Base-by-base conservation (phyloP, 2,329 filamentous ascomycete species). In the Knoxdaviesia proteae region DNA sequence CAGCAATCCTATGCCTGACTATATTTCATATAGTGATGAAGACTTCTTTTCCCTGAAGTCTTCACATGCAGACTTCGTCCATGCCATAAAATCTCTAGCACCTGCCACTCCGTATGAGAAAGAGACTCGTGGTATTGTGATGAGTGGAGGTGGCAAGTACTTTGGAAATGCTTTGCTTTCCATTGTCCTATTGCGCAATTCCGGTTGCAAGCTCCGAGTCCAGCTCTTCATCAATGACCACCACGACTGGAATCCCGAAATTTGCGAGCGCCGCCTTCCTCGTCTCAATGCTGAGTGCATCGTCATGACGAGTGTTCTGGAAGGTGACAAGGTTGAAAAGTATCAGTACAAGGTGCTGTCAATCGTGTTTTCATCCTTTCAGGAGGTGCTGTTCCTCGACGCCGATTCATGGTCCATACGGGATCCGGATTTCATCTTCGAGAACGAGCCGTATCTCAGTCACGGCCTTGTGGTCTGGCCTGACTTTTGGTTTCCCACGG, bases 301-400 rank as follows among this genome's bases (percentile, higher is more conserved):
- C 34, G 48, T 54, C 34, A 48, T 60, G 47, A 44, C 54, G 6
- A 51, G 55, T 29, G 48, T 58, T 32, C 53, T 50, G 38, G 48
- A 43, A 20, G 46, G 43, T 1, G 51, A 49, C 8, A 39, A 41
- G 30, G 49, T 58, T 6, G 57, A 62, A 44, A 56, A 64, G 40
- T 72, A 62, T 50, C 70, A 75, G 50, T 65, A 67, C 56, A 74
- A 75, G 52, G 60, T 67, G 35, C 65, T 74, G 47, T 60, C 70
- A 4, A 63, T 75, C 11, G 56, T 76, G 3, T 67, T 74, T 47
- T 73, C 71, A 1, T 67, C 68, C 4, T 76, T 74, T 48, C 66
- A 73, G 50, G 62, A 73, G 42, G 61, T 72, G 7, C 58, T 76
- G 11, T 73, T 71, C 54, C 63, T 76, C 50, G 71, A 76, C 49